Base-by-base conservation (phyloP, 306 rosid species). In the Adenanthera pavonina region DNA sequence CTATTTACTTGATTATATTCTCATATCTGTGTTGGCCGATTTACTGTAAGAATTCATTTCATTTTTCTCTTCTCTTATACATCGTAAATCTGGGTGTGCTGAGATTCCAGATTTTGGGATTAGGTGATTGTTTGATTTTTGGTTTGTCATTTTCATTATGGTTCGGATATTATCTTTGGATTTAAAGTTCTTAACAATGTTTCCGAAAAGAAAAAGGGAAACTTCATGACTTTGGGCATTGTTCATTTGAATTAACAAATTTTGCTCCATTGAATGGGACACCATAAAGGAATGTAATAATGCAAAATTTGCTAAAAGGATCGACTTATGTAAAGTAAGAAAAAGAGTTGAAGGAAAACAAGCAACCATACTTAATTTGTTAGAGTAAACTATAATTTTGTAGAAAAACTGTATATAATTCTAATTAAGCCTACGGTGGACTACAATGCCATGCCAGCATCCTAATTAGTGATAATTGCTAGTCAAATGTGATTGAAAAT, bases 71-170 rank as follows among this genome's bases (percentile, higher is more conserved):
- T 73, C 47, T 46, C 25, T n/a, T 47, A 60, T 10, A 46, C 20
- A 59, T 6, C 0, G 75, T 49, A 75, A 80, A 84, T 69, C 38
- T 69, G 68, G 81, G 77, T 62, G n/a, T 69, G 56, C 81, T 41
- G 15, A 59, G 19, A 72, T 53, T 72, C 54, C 67, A 66, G 19
- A 47, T 68, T 19, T 4, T 48, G 36, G 52, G 40, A 25, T 19
- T 13, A 48, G 35, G 20, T 74, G 53, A 74, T 72, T 8, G 25
- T 8, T 51, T 53, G 25, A 59, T 75, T 79, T 40, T 30, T 56
- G 17, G 34, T 57, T 54, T 47, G 66, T 84, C 75, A 14, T 67
- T 56, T 17, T 43, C 43, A 30, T 59, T 53, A 56, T 81, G 15
- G 46, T 67, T 38, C 9, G 0, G 25, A 33, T 41, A 41, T 6